A percentile compares a stretch with the other conserved stretches of the same genome.
These are phyloP conservation scores for Hanseniaspora taiwanica DNA, from an alignment of 805 yeast genomes.

Conservation along the genomic window DNA sequence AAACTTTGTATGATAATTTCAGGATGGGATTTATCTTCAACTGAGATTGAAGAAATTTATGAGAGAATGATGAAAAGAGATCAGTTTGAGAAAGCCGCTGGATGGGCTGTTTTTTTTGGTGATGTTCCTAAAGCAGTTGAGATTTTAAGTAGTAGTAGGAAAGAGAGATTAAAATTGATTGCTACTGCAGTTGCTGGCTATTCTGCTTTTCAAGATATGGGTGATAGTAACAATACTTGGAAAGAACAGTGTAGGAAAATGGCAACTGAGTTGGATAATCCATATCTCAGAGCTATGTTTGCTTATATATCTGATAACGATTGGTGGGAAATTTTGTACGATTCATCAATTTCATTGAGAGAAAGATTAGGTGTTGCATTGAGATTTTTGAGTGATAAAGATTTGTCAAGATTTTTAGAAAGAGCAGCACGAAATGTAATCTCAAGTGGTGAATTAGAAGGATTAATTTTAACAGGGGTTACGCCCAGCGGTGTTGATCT, in stretches of 20 bases:
- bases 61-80: slow-evolving; percentile 42
- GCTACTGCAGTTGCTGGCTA: slow-evolving; percentile 93
- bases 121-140: slow-evolving; percentile 70
- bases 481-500: slow-evolving; percentile 74
- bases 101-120: slow-evolving; percentile 94
- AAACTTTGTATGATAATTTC: slow-evolving; percentile 69
- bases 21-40: slow-evolving; percentile 78
- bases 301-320: slow-evolving; percentile 89
- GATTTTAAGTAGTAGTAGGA: slow-evolving; percentile 61
- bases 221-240: slow-evolving; percentile 62
- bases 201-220: slow-evolving; percentile 28
- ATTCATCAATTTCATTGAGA: slow-evolving; percentile 71
- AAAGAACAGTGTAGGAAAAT: slow-evolving; percentile 80
- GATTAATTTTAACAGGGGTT: slow-evolving; percentile 81
- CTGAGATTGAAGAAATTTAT: slow-evolving; percentile 62
- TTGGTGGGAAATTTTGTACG: slow-evolving; percentile 94
- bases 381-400: slow-evolving; percentile 70
- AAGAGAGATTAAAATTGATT: slow-evolving; percentile 59
- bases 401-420: slow-evolving; percentile 56
- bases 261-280: slow-evolving; percentile 80
- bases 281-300: slow-evolving; percentile 82
- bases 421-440: slow-evolving; percentile 61
- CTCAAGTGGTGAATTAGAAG: slow-evolving; percentile 75
- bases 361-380: slow-evolving; percentile 88
- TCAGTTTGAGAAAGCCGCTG: slow-evolving; percentile 81